A percentile compares a stretch with the other conserved stretches of the same genome.
Conservation (phyloP, 1,284 basidiomycete genomes). For the Cryptococcus wingfieldii region DNA sequence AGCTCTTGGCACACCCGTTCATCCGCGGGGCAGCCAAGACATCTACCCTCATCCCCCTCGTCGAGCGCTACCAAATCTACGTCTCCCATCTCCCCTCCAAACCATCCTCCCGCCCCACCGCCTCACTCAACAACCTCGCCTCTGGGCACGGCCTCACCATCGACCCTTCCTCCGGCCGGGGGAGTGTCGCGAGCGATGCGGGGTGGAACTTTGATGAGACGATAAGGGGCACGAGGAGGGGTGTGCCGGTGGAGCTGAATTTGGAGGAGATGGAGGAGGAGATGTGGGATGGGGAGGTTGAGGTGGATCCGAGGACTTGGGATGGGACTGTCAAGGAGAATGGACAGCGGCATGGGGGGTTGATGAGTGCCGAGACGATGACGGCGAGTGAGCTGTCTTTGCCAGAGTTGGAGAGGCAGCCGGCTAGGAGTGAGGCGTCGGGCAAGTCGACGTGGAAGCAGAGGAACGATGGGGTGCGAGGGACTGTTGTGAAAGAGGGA, state of each 20-base stretch:
- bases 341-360: constrained; percentile 2
- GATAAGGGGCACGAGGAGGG: constrained; percentile 60
- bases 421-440: constrained; percentile 9
- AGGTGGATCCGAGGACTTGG: constrained; percentile 19
- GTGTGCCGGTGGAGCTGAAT: constrained; percentile 55
- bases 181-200: constrained; percentile 69
- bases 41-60: constrained; percentile 74
- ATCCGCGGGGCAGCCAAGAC: constrained; percentile 79
- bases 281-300: constrained; percentile 25
- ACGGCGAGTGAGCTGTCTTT: constrained; percentile 27
- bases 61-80: constrained; percentile 63
- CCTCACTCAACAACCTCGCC: constrained; percentile 28
- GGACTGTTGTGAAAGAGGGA: constrained; percentile 71
- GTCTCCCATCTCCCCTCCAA: constrained; percentile 8
- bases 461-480: constrained; percentile 61
- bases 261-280: constrained; percentile 57
- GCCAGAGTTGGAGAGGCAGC: constrained; percentile 20
- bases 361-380: constrained; percentile 3
- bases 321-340: constrained; percentile 12
- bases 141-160: constrained; percentile 26
- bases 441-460: constrained; percentile 54
- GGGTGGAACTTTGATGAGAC: constrained; percentile 79
- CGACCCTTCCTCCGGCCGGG: constrained; percentile 11
- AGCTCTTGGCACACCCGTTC: constrained; percentile 87
- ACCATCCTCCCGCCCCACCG: constrained; percentile 17